phyloP scores from a whole-genome alignment of 2,329 filamentous ascomycete genomes.

The Westerdykella aurantiaca region DNA sequence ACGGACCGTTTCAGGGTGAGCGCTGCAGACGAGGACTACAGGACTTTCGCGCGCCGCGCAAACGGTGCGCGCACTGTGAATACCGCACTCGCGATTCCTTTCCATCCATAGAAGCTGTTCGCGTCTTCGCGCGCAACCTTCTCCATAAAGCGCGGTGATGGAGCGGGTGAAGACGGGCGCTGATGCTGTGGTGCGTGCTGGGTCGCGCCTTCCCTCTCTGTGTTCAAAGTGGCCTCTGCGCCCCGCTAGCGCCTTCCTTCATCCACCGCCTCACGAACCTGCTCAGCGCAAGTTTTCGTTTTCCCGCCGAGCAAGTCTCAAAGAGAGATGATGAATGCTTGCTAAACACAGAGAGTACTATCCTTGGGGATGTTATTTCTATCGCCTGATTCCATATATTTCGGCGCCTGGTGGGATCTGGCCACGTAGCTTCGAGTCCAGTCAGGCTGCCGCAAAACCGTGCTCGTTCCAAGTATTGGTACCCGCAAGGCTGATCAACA shows the following conservation, averaged over 20 bases:
- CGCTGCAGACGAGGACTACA: slow-evolving; percentile 13
- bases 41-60: slow-evolving; percentile 7
- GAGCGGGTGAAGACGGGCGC: neutral
- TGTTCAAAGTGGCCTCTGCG: slow-evolving; percentile 13
- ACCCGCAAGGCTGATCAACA: too few relatives aligned
- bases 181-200: neutral
- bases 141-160: neutral
- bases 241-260: slow-evolving; percentile 15
- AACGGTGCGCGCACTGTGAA: neutral
- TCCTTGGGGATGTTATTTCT: too few relatives aligned
- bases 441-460: too few relatives aligned
- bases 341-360: too few relatives aligned
- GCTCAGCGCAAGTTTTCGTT: too few relatives aligned
- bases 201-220: slow-evolving; percentile 13
- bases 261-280: slow-evolving; percentile 14
- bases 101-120: neutral
- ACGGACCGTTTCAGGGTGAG: slow-evolving; percentile 24
- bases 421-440: too few relatives aligned
- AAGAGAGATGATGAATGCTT: too few relatives aligned
- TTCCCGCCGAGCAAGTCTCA: too few relatives aligned
- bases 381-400: too few relatives aligned
- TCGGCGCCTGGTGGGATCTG: too few relatives aligned
- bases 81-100: neutral
- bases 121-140: neutral
- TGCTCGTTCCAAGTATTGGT: too few relatives aligned